These are phyloP conservation scores for Penicillium sumatraense DNA, from an alignment of 2,329 filamentous ascomycete genomes.

Conservation along the genomic window DNA sequence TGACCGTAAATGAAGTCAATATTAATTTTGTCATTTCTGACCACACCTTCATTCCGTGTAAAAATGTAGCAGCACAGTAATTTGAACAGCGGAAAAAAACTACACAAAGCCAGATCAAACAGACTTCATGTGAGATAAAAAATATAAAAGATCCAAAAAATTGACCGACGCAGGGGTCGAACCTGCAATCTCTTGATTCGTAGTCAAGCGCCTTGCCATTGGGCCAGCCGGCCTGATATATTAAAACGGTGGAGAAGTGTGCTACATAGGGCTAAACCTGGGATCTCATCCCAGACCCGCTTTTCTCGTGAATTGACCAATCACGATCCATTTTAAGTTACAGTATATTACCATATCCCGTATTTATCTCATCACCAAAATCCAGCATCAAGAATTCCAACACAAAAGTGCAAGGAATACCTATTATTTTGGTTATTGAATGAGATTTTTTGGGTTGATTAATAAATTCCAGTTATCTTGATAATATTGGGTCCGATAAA, in stretches of 20 bases:
- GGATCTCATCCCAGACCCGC: neutral
- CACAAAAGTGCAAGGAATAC: too few relatives aligned
- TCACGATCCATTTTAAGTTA: neutral
- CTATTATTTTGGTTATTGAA: too few relatives aligned
- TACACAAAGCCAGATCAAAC: too few relatives aligned
- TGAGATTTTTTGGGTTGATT: too few relatives aligned
- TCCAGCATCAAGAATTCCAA: too few relatives aligned
- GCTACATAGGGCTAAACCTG: neutral
- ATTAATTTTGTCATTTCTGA: neutral
- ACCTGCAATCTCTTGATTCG: constrained; percentile 58
- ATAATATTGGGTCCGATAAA: too few relatives aligned
- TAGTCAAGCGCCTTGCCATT: constrained; percentile 59
- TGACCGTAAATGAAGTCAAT: constrained; percentile 8
- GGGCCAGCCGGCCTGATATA: constrained; percentile 42
- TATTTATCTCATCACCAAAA: too few relatives aligned
- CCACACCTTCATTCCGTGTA: neutral
- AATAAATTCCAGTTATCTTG: too few relatives aligned
- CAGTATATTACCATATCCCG: too few relatives aligned
- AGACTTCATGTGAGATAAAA: too few relatives aligned
- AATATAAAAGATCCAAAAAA: neutral
- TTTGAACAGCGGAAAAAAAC: too few relatives aligned
- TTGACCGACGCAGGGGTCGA: constrained; percentile 49
- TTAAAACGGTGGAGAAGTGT: neutral
- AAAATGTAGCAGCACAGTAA: too few relatives aligned
- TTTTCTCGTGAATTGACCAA: neutral